Evolutionary conservation across 352 stramenopile species (phyloP), one percentile per base, ranked within the genome.

Genomic region (Phytophthora boehmeriae): DNA sequence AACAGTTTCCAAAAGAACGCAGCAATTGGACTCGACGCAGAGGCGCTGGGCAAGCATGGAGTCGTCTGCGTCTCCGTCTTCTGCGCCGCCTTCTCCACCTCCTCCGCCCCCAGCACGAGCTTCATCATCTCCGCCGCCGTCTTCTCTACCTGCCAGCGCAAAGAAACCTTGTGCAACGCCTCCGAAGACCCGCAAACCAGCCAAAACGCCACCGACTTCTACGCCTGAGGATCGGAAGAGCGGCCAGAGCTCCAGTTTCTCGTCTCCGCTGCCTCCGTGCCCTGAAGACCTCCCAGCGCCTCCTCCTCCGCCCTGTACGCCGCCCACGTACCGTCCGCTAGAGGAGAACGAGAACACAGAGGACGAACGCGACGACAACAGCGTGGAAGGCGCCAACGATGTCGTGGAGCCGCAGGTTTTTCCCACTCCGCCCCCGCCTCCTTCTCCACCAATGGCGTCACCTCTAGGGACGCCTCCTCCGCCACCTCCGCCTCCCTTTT

Each of bases 181-280:
- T 25, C 35, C 25, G 5, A 66, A 63, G 20, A 17, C 30, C 0
- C 53, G 41, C 0, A 50, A 25, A 54, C 56, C 9, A 58, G 45
- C 8, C 39, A 43, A 10, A 56, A 68, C 55, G 42, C 44, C 14
- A 36, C 50, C 50, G 8, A 28, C 5, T 19, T 4, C 25, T 14
- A 57, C 19, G 11, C 25, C 25, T 6, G 25, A 30, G 25, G 25
- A 6, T 30, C 25, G 25, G 25, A 66, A 65, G 19, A 63, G 69
- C 54, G 59, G 36, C n/a, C 64, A 73, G 10, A 86, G 75, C 63
- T 87, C 81, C 42, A 83, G 73, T 42, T 93, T 91, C 51, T 93
- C 81, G 19, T 93, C 83, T 11, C 83, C 83, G 10, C 59, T 93
- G 45, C 83, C 83, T 19, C 83, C 83, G 4, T 93, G 81, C 58